phyloP scores from a whole-genome alignment of 345 rosid genomes.

The Salix exigua region DNA sequence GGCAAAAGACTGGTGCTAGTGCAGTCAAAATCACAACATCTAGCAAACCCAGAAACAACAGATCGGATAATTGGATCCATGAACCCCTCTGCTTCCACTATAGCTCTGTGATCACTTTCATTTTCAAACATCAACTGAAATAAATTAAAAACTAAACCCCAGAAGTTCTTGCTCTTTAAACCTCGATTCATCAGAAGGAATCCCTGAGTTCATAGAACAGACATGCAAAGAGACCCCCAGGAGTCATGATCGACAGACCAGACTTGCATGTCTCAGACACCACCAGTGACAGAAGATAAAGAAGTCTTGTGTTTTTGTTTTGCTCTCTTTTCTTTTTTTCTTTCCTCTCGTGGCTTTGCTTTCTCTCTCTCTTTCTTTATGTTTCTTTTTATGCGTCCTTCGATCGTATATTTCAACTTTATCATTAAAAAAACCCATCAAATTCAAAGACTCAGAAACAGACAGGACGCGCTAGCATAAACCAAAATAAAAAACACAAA shows the following conservation, averaged over 20 bases:
- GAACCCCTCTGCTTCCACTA: conserved; percentile 6
- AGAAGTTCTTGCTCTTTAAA: conserved; percentile 24
- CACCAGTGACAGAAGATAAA: conserved; percentile 1
- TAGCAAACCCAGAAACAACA: conserved; percentile 21
- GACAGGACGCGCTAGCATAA: neutral
- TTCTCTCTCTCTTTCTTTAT: neutral
- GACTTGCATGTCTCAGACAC: conserved; percentile 37
- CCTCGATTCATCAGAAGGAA: conserved; percentile 16
- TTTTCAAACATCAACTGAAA: neutral
- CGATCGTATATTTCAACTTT: neutral
- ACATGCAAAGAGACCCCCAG: conserved; percentile 31
- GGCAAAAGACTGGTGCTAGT: conserved; percentile 9
- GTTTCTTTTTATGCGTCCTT: neutral
- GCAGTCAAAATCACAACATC: conserved; percentile 21
- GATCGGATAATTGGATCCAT: conserved; percentile 17
- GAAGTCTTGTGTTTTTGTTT: conserved; percentile 15
- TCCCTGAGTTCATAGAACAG: conserved; percentile 18
- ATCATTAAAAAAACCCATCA: neutral
- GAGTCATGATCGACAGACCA: conserved; percentile 39
- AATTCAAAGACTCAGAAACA: conserved; percentile 6
- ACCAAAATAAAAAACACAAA: neutral
- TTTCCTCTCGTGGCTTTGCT: conserved; percentile 4
- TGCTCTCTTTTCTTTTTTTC: neutral
- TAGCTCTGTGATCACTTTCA: conserved; percentile 32
- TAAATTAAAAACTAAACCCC: neutral